Evolutionary conservation across 306 rosid genomes (phyloP).

Genomic region (Parietaria judaica): DNA sequence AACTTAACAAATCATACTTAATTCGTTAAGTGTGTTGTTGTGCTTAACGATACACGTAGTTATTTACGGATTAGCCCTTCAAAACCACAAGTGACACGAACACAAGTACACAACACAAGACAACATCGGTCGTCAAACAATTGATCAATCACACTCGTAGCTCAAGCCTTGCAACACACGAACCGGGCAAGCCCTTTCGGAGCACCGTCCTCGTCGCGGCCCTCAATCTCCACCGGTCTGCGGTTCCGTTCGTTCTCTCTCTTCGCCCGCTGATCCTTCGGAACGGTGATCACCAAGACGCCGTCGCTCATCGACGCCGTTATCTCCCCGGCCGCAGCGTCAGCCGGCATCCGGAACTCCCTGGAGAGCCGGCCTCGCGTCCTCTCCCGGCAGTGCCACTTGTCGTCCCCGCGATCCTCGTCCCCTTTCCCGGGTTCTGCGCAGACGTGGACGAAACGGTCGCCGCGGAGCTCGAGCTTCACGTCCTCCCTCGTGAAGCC

Average conservation of each 20-base stretch:
- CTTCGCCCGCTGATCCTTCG: conserved; percentile 29
- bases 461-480: conserved; percentile 38
- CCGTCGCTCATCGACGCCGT: conserved; percentile 51
- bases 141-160: too few relatives aligned
- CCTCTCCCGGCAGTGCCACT: conserved; percentile 59
- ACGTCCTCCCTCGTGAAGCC: conserved; percentile 48
- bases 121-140: too few relatives aligned
- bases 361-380: conserved; percentile 23
- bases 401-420: conserved; percentile 21
- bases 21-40: too few relatives aligned
- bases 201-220: conserved; percentile 20
- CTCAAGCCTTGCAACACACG: conserved; percentile 48
- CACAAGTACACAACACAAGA: too few relatives aligned
- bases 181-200: conserved; percentile 46
- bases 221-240: conserved; percentile 26
- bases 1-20: too few relatives aligned
- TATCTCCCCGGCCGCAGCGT: conserved; percentile 38
- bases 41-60: too few relatives aligned
- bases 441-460: conserved; percentile 30
- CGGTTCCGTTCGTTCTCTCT: conserved; percentile 24
- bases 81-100: too few relatives aligned
- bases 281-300: conserved; percentile 34
- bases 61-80: too few relatives aligned
- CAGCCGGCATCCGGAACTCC: conserved; percentile 51
- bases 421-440: conserved; percentile 8